Evolutionary conservation across 768 basidiomycete genomes (phyloP), one percentile per base, ranked within the genome.

Genomic region (Trametes cingulata): DNA sequence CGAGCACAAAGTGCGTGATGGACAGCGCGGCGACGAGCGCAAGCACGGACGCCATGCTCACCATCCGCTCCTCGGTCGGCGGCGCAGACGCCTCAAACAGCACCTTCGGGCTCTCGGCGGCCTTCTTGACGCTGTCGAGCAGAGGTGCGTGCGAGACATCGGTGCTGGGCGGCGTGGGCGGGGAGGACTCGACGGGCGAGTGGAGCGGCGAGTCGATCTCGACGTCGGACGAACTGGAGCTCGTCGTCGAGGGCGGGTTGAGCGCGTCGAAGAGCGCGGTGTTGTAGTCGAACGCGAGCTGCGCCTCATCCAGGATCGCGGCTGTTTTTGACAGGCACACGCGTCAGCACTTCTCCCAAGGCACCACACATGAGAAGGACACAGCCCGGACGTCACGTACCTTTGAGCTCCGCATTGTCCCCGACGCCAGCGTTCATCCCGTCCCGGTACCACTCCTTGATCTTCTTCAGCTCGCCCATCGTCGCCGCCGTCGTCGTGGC

Each of bases 391-490:
- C 24, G 19, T 17, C 39, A 56, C 65, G 24, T 43, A 72, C 73
- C 69, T 69, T 77, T 77, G 42, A 71, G 52, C 10, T 64, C 65
- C 22, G 56, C 56, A 51, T 74, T 66, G 33, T 74, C 72, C 9
- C 72, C 72, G 19, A 75, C 72, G 17, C 73, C 74, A 5, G 65
- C 61, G 60, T 78, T 71, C 73, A 79, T 75, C n/a, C 75, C 75
- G 17, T 71, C 69, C 48, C 82, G 78, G 70, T 82, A 86, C 86
- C 86, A 89, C 22, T 86, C 81, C 74, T 91, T 91, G 71, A 90
- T 85, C 64, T 83, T 82, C 73, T 80, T 84, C 77, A 92, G 81
- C 64, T 88, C 86, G 2, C 84, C 83, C 57, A 79, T 76, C 3
- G 72, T 77, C 0, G 82, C 82, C 14, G 66, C 67, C 66, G 82